Base-by-base conservation (phyloP, 345 rosid species). In the Lepidium africanum region DNA sequence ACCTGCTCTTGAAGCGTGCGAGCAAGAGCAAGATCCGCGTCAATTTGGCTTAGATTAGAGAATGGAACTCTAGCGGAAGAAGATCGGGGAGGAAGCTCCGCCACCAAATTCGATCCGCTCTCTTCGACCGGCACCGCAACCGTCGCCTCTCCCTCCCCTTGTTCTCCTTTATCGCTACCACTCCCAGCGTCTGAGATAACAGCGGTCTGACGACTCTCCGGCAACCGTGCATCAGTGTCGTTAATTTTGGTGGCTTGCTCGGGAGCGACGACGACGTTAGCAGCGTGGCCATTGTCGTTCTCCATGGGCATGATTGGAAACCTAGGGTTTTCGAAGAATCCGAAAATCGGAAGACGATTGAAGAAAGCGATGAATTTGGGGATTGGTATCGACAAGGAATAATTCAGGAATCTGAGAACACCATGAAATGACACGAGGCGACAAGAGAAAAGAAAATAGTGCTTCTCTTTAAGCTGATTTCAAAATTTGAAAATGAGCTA, bases 1-100 rank as follows among this genome's bases (percentile, higher is more conserved):
- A 93, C 97, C 91, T 91, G 97, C 50, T 91, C 99, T 76, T 91
- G 97, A 10, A 89, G 93, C 61, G 89, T 81, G 14, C 96, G 89
- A 21, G 97, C 96, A 46, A 91, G 99, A 66, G 90, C 96, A 27
- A 84, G 92, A 84, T 91, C 96, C 38, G 99, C 93, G 67, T 94
- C 97, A 47, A 86, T 84, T 81, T 89, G 97, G 64, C 86, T 85
- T 14, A 91, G 86, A 74, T 82, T 72, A 73, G 89, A 79, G 70
- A 94, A 94, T 32, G 96, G 93, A 79, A 91, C 89, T 73, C 96
- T 80, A 52, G 71, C 19, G 2, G 92, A 66, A 21, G 87, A 69
- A 21, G 86, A 67, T 30, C 65, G 81, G 38, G 33, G 78, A 66
- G 78, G 76, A 65, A 53, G 73, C 41, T 75, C 74, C 9, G 38